Evolutionary conservation across 441 rosid genomes (phyloP).

Genomic region (Sinapis alba): DNA sequence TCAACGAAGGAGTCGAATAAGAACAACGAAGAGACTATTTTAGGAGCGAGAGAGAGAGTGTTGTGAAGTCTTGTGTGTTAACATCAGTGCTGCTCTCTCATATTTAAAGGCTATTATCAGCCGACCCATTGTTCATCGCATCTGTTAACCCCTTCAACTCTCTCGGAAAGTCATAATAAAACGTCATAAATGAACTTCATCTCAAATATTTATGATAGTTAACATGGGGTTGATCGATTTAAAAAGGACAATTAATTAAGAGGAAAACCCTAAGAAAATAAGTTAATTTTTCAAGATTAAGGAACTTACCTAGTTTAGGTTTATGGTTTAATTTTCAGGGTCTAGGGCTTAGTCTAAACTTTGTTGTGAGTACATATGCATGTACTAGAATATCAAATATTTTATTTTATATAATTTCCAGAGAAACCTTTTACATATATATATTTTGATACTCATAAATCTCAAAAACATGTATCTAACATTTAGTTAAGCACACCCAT

Average conservation of each 20-base stretch:
- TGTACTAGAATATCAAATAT: not conserved
- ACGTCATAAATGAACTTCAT: not conserved
- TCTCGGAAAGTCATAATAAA: not conserved
- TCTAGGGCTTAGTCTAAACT: not conserved
- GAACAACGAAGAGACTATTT: not conserved
- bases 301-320: not conserved
- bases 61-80: not conserved
- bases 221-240: not conserved
- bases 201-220: not conserved
- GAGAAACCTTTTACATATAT: not conserved
- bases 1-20: not conserved
- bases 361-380: not conserved
- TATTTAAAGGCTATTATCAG: not conserved
- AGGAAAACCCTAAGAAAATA: not conserved
- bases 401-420: not conserved
- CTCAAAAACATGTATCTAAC: not conserved
- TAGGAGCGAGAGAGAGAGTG: not conserved
- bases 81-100: not conserved
- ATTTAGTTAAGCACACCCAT: not conserved
- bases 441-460: not conserved
- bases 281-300: not conserved
- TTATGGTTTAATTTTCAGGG: not conserved
- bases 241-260: not conserved
- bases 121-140: not conserved
- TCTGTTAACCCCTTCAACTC: not conserved